phyloP scores from a whole-genome alignment of 805 yeast species.

The Candida sithepensis region DNA sequence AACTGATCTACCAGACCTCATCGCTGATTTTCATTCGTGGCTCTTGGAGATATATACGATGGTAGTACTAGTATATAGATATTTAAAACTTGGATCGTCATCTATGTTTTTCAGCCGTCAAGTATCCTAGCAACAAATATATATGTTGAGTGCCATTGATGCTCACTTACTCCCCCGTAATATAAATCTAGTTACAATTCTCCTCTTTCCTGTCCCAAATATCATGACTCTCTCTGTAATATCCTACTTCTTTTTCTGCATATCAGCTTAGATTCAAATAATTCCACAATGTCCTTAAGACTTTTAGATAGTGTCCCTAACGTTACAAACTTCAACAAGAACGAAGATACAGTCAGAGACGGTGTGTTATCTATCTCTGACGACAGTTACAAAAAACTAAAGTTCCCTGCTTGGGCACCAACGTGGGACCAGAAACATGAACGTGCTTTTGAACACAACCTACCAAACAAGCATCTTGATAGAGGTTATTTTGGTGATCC shows the following conservation, averaged over 20 bases:
- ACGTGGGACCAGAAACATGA: conserved; percentile 61
- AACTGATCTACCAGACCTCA: too few species aligned
- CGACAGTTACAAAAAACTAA: conserved; percentile 30
- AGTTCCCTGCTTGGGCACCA: conserved; percentile 57
- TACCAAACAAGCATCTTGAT: conserved; percentile 53
- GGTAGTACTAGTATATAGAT: too few species aligned
- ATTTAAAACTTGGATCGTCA: too few species aligned
- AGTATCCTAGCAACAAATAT: neutral
- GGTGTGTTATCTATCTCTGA: conserved; percentile 45
- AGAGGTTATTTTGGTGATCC: conserved; percentile 63
- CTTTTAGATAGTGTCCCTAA: neutral
- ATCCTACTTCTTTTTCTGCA: too few species aligned
- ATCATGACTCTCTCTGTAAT: too few species aligned
- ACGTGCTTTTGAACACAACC: conserved; percentile 28
- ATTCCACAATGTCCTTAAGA: neutral
- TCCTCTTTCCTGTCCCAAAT: too few species aligned
- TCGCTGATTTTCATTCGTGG: neutral
- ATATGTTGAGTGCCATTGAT: too few species aligned
- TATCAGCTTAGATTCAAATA: too few species aligned
- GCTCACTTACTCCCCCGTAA: too few species aligned
- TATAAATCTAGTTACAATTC: too few species aligned
- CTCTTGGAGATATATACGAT: neutral
- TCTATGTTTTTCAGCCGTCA: too few species aligned
- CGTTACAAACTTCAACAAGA: conserved; percentile 44
- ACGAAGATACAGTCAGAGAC: conserved; percentile 43